phyloP scores from a whole-genome alignment of 108 stramenopile species.

The Mayamaea pseudoterrestris region DNA sequence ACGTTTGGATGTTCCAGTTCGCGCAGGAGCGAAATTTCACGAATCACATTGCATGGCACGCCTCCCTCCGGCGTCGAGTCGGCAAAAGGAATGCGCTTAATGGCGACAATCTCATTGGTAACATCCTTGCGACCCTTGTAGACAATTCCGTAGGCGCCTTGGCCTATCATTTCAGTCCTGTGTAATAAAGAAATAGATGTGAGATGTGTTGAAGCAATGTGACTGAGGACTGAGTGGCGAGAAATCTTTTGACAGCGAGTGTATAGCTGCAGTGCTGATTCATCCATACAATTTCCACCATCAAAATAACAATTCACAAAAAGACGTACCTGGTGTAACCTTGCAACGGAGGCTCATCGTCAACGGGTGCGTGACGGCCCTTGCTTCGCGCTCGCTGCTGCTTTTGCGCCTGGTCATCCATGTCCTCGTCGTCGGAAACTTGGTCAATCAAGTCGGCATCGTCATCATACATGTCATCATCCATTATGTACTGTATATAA shows the following conservation, averaged over 20 bases:
- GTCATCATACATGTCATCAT: slow-evolving; percentile 8
- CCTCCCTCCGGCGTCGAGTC: slow-evolving; percentile 80
- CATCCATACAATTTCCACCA: not conserved
- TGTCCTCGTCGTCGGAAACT: slow-evolving; percentile 10
- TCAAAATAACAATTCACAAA: no score
- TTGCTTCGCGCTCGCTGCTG: no score
- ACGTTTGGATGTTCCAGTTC: slow-evolving; percentile 80
- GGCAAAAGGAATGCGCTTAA: slow-evolving; percentile 83
- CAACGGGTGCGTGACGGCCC: slow-evolving; percentile 11
- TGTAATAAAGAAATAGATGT: slow-evolving; percentile 2
- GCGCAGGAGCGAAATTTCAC: slow-evolving; percentile 60
- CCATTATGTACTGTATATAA: not conserved
- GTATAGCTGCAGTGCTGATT: not conserved
- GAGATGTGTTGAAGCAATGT: not conserved
- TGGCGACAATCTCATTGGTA: slow-evolving; percentile 70
- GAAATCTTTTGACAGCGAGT: not conserved
- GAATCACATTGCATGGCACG: slow-evolving; percentile 84
- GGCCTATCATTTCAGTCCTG: slow-evolving; percentile 95
- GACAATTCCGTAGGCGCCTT: slow-evolving; percentile 98
- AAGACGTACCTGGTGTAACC: slow-evolving; percentile 66
- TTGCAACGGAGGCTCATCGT: slow-evolving; percentile 73
- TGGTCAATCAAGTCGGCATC: slow-evolving; percentile 12
- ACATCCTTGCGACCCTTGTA: slow-evolving; percentile 88
- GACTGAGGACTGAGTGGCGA: not conserved
- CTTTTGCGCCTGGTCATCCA: not conserved